These are phyloP conservation scores for Massariosphaeria phaeospora DNA, from an alignment of 495 filamentous ascomycete genomes.

Conservation along the genomic window DNA sequence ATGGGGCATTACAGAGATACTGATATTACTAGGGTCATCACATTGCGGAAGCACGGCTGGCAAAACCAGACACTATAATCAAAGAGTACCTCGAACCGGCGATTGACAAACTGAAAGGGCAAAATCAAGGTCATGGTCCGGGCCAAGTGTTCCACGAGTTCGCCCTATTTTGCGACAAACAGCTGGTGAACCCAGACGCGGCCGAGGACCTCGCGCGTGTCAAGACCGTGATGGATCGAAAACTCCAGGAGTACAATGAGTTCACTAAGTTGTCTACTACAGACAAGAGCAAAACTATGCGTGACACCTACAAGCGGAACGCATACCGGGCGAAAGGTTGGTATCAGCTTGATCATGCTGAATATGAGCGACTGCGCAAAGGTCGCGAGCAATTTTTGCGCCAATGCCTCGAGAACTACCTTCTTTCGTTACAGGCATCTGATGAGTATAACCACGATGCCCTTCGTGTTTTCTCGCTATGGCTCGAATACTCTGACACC, in stretches of 20 bases:
- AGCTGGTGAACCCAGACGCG: constrained; percentile 76
- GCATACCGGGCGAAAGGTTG: constrained; percentile 70
- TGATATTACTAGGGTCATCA: constrained; percentile 59
- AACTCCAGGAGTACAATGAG: constrained; percentile 43
- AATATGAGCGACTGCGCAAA: constrained; percentile 70
- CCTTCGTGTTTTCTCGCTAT: constrained; percentile 90
- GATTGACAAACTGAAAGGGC: constrained; percentile 71
- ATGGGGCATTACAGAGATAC: background rate
- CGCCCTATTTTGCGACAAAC: constrained; percentile 89
- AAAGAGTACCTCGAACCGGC: constrained; percentile 75
- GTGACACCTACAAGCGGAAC: constrained; percentile 44
- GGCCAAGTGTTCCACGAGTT: constrained; percentile 92
- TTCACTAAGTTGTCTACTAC: constrained; percentile 66
- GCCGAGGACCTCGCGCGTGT: constrained; percentile 81
- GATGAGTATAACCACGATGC: constrained; percentile 85
- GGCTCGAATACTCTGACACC: constrained; percentile 76
- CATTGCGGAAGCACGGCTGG: constrained; percentile 84
- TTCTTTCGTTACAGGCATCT: constrained; percentile 74
- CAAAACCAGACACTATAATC: constrained; percentile 87
- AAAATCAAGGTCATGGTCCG: constrained; percentile 63
- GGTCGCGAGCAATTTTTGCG: constrained; percentile 75
- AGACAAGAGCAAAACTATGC: constrained; percentile 40
- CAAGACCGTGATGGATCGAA: constrained; percentile 71
- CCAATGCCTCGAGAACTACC: constrained; percentile 90
- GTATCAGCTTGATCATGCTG: constrained; percentile 81